These are phyloP conservation scores for Penicillium goetzii DNA, from an alignment of 495 filamentous ascomycete species.

Conservation along the genomic window DNA sequence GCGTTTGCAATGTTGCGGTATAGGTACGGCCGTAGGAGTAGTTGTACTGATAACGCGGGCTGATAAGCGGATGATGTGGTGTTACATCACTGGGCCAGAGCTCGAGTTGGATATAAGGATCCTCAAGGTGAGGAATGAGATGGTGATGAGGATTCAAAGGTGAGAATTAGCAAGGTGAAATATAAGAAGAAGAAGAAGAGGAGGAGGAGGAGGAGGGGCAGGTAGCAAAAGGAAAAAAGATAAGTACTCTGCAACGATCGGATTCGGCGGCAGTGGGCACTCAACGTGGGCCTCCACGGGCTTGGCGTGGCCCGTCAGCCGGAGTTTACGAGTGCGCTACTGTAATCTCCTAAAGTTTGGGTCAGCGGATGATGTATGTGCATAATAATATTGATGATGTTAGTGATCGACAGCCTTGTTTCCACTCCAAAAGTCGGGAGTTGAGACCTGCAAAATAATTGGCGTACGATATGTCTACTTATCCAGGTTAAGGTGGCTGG, in stretches of 20 bases:
- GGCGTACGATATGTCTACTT: background rate
- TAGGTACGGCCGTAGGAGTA: background rate
- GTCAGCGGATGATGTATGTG: background rate
- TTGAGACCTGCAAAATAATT: background rate
- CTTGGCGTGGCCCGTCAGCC: slow-evolving; percentile 13
- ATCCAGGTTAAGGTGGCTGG: background rate
- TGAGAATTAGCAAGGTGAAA: background rate
- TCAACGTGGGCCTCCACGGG: background rate
- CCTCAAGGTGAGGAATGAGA: background rate
- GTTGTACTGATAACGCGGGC: slow-evolving; percentile 13
- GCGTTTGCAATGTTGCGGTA: background rate
- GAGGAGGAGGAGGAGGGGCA: too few relatives aligned
- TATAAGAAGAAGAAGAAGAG: background rate
- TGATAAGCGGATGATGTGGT: slow-evolving; percentile 7
- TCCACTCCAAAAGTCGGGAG: background rate
- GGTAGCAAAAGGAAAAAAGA: background rate
- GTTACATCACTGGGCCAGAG: slow-evolving; percentile 9
- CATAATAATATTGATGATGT: background rate
- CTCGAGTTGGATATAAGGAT: background rate
- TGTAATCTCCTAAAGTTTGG: background rate
- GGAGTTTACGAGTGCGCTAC: slow-evolving; percentile 8
- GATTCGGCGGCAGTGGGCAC: slow-evolving; percentile 8
- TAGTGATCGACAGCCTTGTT: background rate
- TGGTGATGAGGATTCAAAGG: background rate
- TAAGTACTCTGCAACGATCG: slow-evolving; percentile 4